Percentiles rank a stretch among this genome's conserved stretches.
Conservation (phyloP, 371 early-diverging fungal genomes). For the Mortierella sp. region DNA sequence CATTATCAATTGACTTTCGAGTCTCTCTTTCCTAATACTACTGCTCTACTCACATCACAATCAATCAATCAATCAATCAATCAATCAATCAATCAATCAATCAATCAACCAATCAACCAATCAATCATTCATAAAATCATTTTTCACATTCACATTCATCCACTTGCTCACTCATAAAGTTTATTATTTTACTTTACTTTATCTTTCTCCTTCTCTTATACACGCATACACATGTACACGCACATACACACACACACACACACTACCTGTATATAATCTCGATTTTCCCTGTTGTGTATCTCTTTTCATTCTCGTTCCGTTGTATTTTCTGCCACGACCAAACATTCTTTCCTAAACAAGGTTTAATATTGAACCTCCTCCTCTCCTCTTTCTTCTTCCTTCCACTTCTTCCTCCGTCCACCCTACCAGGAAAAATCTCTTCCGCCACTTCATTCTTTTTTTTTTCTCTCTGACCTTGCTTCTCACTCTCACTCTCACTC, state of each 20-base stretch:
- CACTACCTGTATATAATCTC: neutral
- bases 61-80: too few species aligned
- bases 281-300: neutral
- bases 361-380: constrained; percentile 7
- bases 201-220: neutral
- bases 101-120: too few species aligned
- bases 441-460: neutral
- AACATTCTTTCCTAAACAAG: constrained; percentile 2
- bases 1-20: too few species aligned
- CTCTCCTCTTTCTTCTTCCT: neutral
- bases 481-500: neutral
- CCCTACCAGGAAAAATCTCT: neutral
- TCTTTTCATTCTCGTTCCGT: neutral
- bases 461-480: neutral
- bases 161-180: neutral
- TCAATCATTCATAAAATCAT: neutral
- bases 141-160: neutral
- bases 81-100: neutral
- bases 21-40: too few species aligned
- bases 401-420: neutral
- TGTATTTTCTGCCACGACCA: constrained; percentile 1
- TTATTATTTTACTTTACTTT: neutral
- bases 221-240: neutral
- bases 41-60: too few species aligned
- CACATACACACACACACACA: neutral